Base-by-base conservation (phyloP, 164 flowering plant species). In the Vitis riparia region DNA sequence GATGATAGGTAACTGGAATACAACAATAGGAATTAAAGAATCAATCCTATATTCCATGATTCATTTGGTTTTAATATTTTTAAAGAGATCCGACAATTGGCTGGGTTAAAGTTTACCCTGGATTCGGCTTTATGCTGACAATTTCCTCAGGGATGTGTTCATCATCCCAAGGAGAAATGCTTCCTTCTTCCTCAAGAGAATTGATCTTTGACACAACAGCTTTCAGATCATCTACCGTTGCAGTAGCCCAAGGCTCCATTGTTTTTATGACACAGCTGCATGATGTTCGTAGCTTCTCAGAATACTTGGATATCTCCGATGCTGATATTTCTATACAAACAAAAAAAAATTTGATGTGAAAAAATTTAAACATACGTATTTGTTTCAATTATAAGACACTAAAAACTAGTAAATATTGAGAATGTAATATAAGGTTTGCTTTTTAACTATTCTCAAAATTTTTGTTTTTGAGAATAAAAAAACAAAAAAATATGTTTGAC, bases 141-240 rank as follows among this genome's bases (percentile, higher is more conserved):
- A 94, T 83, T 83, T 94, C 97, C 80, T 92, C 98, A 11, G 98
- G 98, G 51, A 91, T 89, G 71, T 83, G 69, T 66, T 91, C 97
- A 58, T 94, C 97, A 81, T 88, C 93, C 98, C 98, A 94, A 27
- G 87, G 90, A 67, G 88, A 65, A 71, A 94, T 86, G 65, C 50
- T 67, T 68, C 73, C 68, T 66, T 84, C 82, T 69, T 85, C 76
- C 82, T 94, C 98, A 62, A 89, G 83, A 68, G 71, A 72, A 78
- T 82, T 87, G 74, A 91, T 75, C 77, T 84, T 88, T 59, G 44
- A 68, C 8, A 89, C 86, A 70, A 82, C 78, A 66, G 74, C 62
- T 80, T 85, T 91, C 27, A 92, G 83, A 76, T 84, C 87, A 73
- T 87, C 92, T 61, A 86, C 75, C 0, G 86, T 79, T 69, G 89